These are phyloP conservation scores for Diaporthe amygdali DNA, from an alignment of 2,329 filamentous ascomycete species.

Conservation along the genomic window DNA sequence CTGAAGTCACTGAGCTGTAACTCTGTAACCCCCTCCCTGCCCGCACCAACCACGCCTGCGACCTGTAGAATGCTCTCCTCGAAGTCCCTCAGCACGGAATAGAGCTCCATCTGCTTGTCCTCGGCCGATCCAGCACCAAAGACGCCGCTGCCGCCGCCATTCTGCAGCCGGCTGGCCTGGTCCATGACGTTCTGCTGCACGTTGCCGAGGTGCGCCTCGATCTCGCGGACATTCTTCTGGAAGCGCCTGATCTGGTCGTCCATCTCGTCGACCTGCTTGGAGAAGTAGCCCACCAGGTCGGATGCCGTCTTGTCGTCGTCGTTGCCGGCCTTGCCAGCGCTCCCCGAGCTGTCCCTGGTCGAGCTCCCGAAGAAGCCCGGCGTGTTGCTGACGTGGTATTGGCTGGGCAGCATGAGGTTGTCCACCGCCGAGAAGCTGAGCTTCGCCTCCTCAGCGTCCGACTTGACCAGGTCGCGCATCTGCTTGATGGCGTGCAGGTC, in stretches of 20 bases:
- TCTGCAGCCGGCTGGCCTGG: slow-evolving; percentile 61
- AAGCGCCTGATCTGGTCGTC: slow-evolving; percentile 61
- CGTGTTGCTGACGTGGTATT: slow-evolving; percentile 48
- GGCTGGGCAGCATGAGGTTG: slow-evolving; percentile 52
- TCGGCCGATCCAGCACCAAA: slow-evolving; percentile 44
- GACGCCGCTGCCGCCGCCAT: slow-evolving; percentile 40
- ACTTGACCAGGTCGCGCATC: slow-evolving; percentile 45
- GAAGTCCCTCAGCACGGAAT: slow-evolving; percentile 66
- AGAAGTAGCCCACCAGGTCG: slow-evolving; percentile 70
- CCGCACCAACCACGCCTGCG: slow-evolving; percentile 62
- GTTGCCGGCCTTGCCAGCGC: slow-evolving; percentile 50
- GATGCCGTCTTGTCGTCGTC: slow-evolving; percentile 45
- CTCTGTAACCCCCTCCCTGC: slow-evolving; percentile 65
- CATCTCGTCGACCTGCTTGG: slow-evolving; percentile 67
- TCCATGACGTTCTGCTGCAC: slow-evolving; percentile 66
- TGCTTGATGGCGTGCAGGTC: slow-evolving; percentile 49
- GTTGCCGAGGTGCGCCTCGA: slow-evolving; percentile 68
- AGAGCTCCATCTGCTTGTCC: slow-evolving; percentile 56
- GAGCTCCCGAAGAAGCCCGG: slow-evolving; percentile 41
- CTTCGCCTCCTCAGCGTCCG: slow-evolving; percentile 46
- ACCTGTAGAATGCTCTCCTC: slow-evolving; percentile 69
- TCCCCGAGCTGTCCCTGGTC: slow-evolving; percentile 41
- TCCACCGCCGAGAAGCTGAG: slow-evolving; percentile 52
- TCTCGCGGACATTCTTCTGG: slow-evolving; percentile 64
- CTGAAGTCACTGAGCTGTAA: slow-evolving; percentile 57